These are phyloP conservation scores for Choiromyces venosus DNA, from an alignment of 495 filamentous ascomycete species.

Conservation along the genomic window DNA sequence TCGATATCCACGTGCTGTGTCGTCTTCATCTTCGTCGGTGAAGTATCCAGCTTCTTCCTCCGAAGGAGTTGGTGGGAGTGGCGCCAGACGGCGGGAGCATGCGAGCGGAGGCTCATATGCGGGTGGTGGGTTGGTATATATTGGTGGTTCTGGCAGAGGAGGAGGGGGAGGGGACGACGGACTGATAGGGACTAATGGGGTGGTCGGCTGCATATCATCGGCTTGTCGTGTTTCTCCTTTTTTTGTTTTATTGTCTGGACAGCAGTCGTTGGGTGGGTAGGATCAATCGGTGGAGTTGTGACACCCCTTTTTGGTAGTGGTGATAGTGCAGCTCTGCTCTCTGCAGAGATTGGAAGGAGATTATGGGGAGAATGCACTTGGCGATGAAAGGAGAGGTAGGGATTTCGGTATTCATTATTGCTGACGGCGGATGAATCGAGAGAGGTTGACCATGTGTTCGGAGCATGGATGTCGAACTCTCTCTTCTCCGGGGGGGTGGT, in stretches of 20 bases:
- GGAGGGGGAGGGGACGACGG: neutral
- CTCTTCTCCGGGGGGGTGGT: neutral
- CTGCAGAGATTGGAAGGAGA: neutral
- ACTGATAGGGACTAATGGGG: neutral
- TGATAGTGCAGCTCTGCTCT: neutral
- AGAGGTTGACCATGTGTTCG: neutral
- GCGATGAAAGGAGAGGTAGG: neutral
- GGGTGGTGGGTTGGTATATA: neutral
- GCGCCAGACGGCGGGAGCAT: neutral
- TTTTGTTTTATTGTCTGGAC: neutral
- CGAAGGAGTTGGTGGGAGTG: neutral
- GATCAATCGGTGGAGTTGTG: neutral
- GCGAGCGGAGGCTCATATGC: neutral
- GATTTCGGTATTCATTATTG: neutral
- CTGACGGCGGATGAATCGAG: neutral
- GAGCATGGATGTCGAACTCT: neutral
- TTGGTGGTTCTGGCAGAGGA: neutral
- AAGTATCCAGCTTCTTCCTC: neutral
- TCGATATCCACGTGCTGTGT: neutral
- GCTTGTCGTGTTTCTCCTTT: neutral
- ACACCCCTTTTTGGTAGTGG: neutral
- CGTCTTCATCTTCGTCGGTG: neutral
- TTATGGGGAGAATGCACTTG: neutral
- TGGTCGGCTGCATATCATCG: neutral
- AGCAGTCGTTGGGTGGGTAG: neutral